Conservation (phyloP, 371 early-diverging fungal genomes). For the Rhizomucor pusillus region DNA sequence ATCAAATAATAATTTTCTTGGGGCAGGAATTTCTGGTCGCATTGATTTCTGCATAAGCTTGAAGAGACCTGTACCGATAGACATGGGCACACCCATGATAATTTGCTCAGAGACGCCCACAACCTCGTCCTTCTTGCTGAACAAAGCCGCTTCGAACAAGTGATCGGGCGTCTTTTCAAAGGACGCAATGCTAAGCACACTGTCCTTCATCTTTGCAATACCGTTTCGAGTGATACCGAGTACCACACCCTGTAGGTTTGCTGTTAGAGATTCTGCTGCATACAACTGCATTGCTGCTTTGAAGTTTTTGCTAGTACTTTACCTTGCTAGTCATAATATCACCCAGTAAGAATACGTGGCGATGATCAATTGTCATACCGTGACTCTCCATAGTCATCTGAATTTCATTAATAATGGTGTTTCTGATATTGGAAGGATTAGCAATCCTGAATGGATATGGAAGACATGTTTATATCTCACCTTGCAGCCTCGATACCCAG, state of each 20-base stretch:
- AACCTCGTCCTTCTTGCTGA: slow-evolving; percentile 89
- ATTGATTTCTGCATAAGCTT: slow-evolving; percentile 77
- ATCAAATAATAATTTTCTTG: slow-evolving; percentile 66
- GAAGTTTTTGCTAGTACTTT: neutral
- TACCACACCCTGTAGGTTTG: slow-evolving; percentile 81
- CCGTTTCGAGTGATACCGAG: slow-evolving; percentile 99
- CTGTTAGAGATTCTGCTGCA: neutral
- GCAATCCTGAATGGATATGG: too few relatives aligned
- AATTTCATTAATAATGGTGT: slow-evolving; percentile 87
- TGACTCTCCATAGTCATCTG: slow-evolving; percentile 85
- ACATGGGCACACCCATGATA: slow-evolving; percentile 93
- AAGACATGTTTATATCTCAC: slow-evolving; percentile 21
- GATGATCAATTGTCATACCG: slow-evolving; percentile 96
- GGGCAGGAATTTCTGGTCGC: slow-evolving; percentile 51
- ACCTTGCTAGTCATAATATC: slow-evolving; percentile 98
- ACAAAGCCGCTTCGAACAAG: slow-evolving; percentile 97
- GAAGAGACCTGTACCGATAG: slow-evolving; percentile 97
- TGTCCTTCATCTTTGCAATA: slow-evolving; percentile 98
- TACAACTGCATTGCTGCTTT: neutral
- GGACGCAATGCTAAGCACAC: slow-evolving; percentile 99
- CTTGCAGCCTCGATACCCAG: slow-evolving; percentile 98
- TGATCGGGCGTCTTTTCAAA: slow-evolving; percentile 99
- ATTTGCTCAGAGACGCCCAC: slow-evolving; percentile 99
- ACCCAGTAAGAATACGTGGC: slow-evolving; percentile 97
- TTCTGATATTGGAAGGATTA: slow-evolving; percentile 28